Percentiles rank a stretch among this genome's conserved stretches.
Conservation (phyloP, 805 yeast species). For the Pichia rugopelliculosa region DNA sequence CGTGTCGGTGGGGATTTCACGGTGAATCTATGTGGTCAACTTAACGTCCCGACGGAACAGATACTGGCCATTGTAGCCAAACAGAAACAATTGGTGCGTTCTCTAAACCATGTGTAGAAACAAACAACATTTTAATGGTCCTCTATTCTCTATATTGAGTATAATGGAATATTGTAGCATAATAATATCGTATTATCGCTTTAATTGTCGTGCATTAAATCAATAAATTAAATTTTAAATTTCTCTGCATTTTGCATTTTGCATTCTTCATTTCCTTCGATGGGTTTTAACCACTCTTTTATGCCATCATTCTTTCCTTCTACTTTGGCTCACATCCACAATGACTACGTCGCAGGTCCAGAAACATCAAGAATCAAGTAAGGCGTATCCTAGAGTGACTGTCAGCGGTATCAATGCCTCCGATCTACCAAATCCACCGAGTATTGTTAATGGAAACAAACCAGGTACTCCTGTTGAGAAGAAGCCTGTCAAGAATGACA, state of each 20-base stretch:
- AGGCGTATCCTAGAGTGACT: background rate
- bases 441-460: background rate
- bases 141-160: too few relatives aligned
- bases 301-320: too few relatives aligned
- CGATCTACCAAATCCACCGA: background rate
- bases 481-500: background rate
- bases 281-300: background rate
- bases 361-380: background rate
- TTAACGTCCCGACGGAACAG: conserved; percentile 22
- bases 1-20: conserved; percentile 68
- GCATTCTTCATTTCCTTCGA: background rate
- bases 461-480: background rate
- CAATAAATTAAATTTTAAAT: too few relatives aligned
- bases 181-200: background rate
- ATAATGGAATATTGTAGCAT: too few relatives aligned
- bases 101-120: background rate
- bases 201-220: too few relatives aligned
- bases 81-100: conserved; percentile 35
- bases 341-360: background rate
- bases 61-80: conserved; percentile 20
- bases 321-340: background rate
- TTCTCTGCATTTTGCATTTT: background rate
- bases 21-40: too few relatives aligned
- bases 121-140: too few relatives aligned
- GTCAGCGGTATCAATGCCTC: background rate